Evolutionary conservation across 106 monocot genomes (phyloP), one percentile per base, ranked within the genome.

Genomic region (Apostasia ramifera): DNA sequence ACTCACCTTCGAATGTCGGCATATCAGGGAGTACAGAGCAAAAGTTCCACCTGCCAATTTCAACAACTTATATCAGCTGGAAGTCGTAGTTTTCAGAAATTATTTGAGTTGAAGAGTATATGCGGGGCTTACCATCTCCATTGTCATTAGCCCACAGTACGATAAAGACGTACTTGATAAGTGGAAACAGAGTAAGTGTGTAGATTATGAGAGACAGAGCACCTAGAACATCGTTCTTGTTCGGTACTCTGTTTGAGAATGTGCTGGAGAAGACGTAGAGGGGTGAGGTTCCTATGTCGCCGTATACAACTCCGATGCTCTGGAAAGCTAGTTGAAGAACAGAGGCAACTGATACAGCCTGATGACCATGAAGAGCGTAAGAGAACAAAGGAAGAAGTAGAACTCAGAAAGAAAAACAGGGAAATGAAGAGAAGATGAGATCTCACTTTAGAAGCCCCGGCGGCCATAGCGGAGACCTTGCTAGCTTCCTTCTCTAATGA

Each of bases 11-110:
- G 79, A 66, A 65, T 89, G 61, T 56, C 89, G 51, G 51, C 85
- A 89, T 60, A 89, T 79, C 68, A 89, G 50, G 1, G 85, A 85
- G 53, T 89, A 89, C 77, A 89, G 50, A 9, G 89, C 89, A 70
- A 85, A 89, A 5, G 85, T 89, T 2, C 89, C 89, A 11, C 84
- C 87, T 79, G 82, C 4, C 59, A 59, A 59, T 26, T 59, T 7
- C n/a, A 59, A 5, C 59, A 59, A 59, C 50, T 5, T 8, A 50
- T 5, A 50, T 50, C 6, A 50, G 8, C 50, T 0, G 50, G 0
- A 50, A 50, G 50, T 5, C 6, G 50, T 50, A 50, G 50, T 5
- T 8, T 50, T 5, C 8, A 8, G 8, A 8, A 50, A 50, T 5
- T 4, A 50, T 4, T 26, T 50, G 8, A 50, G 50, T 4, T 4